phyloP scores from a whole-genome alignment of 257 asterid species.

The Primulina eburnea region DNA sequence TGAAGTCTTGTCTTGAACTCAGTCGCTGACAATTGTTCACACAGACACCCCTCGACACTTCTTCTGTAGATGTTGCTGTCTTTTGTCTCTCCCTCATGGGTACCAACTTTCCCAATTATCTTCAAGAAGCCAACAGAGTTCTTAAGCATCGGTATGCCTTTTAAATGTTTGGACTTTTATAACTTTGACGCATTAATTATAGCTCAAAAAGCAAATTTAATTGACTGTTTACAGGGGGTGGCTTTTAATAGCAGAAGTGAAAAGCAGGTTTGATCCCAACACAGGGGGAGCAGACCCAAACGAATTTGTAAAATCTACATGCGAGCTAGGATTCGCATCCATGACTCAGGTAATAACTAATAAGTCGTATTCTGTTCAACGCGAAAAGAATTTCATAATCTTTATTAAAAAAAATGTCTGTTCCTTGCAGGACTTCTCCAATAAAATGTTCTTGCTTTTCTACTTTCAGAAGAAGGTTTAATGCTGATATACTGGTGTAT shows the following conservation, averaged over 20 bases:
- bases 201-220: conserved; percentile 20
- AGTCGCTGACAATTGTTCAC: conserved; percentile 21
- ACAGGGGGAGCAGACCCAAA: conserved; percentile 87
- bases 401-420: conserved; percentile 24
- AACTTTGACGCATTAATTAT: background rate
- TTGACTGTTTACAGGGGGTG: conserved; percentile 62
- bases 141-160: conserved; percentile 60
- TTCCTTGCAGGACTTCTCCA: conserved; percentile 81
- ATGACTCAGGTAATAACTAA: conserved; percentile 54
- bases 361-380: background rate
- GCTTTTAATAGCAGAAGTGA: conserved; percentile 97
- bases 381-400: background rate
- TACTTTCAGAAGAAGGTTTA: conserved; percentile 77
- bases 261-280: conserved; percentile 84
- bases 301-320: conserved; percentile 58
- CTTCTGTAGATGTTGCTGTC: conserved; percentile 78
- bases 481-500: background rate
- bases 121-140: conserved; percentile 77
- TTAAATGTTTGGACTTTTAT: background rate
- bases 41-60: conserved; percentile 81
- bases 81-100: conserved; percentile 98
- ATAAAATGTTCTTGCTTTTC: conserved; percentile 81
- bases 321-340: conserved; percentile 68
- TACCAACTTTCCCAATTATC: conserved; percentile 70
- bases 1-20: background rate